Evolutionary conservation across 129 eudicot genomes (phyloP).

Genomic region (Scalesia atractyloides): DNA sequence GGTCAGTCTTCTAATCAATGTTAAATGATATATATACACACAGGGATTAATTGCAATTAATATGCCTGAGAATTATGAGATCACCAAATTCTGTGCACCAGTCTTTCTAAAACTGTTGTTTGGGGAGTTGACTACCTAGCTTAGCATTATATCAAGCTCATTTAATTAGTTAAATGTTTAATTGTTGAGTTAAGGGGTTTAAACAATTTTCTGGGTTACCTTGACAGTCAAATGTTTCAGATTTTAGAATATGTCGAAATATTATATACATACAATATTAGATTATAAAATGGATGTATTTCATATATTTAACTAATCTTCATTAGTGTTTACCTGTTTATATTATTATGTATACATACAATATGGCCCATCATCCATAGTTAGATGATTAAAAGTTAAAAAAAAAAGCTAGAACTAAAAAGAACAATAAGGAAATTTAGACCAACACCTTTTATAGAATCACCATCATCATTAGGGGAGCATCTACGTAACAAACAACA

Average conservation of each 20-base stretch:
- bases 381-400: no score
- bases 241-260: no score
- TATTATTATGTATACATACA: no score
- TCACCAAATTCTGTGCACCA: neutral
- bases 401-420: no score
- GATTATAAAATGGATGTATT: neutral
- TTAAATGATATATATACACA: neutral
- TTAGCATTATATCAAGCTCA: neutral
- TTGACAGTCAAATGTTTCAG: no score
- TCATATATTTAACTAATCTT: neutral
- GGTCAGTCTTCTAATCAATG: constrained; percentile 43
- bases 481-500: no score
- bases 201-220: no score
- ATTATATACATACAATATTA: no score
- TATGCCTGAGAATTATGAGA: constrained; percentile 4
- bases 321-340: neutral
- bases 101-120: neutral
- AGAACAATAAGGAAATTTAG: neutral
- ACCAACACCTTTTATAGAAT: neutral
- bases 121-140: no score
- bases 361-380: no score
- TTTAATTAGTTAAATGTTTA: neutral
- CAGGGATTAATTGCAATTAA: neutral
- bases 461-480: neutral
- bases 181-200: neutral